Conservation (phyloP, 2,329 filamentous ascomycete species). For the Ceratocystis cacaofunesta region DNA sequence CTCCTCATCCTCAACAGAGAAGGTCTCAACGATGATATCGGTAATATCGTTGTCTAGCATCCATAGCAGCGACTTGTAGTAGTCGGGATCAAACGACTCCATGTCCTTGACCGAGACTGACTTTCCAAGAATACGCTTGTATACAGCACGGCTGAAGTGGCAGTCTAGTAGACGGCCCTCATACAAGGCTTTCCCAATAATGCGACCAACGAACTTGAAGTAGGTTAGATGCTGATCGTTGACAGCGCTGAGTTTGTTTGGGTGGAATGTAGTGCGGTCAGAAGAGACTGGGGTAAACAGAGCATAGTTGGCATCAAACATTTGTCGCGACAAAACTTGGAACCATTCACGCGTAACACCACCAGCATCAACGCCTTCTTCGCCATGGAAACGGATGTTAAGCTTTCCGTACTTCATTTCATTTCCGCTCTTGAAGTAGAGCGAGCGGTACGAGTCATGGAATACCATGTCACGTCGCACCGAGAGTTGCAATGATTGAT, state of each 20-base stretch:
- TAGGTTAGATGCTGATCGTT: conserved; percentile 93
- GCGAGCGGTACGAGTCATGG: conserved; percentile 93
- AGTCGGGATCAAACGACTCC: conserved; percentile 95
- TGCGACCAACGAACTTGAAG: conserved; percentile 98
- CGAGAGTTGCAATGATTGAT: conserved; percentile 63
- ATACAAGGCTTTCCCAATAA: conserved; percentile 96
- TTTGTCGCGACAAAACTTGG: conserved; percentile 88
- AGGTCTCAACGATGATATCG: conserved; percentile 91
- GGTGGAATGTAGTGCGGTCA: conserved; percentile 96
- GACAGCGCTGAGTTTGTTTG: conserved; percentile 83
- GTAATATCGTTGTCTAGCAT: conserved; percentile 98
- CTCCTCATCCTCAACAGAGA: conserved; percentile 83
- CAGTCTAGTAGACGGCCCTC: conserved; percentile 92
- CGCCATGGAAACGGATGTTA: conserved; percentile 91
- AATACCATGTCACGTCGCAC: conserved; percentile 93
- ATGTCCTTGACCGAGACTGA: conserved; percentile 96
- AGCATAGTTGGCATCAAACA: conserved; percentile 98
- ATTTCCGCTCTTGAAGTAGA: conserved; percentile 91
- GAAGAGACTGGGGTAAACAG: conserved; percentile 93
- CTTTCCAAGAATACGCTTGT: conserved; percentile 92
- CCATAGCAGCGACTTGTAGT: conserved; percentile 97
- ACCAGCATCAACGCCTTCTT: conserved; percentile 94
- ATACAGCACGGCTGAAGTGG: conserved; percentile 96
- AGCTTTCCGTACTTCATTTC: conserved; percentile 99
- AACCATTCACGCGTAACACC: conserved; percentile 99